Conservation (phyloP, 352 stramenopile species). For the Phytophthora uliginosa region DNA sequence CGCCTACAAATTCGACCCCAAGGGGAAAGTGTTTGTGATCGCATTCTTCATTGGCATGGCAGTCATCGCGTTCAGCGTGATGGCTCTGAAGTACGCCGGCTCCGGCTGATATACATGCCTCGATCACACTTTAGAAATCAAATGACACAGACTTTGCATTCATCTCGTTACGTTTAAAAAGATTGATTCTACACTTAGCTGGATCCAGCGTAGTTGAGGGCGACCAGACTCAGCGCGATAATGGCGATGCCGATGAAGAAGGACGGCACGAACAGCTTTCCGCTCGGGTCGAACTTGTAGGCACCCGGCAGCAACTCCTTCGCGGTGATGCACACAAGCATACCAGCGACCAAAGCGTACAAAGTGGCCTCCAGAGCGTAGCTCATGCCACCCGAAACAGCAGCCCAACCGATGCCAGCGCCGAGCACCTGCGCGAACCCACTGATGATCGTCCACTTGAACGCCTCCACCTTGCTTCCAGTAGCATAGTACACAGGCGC, state of each 20-base stretch:
- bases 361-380: constrained; percentile 87
- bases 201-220: constrained; percentile 84
- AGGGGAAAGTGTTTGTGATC: constrained; percentile 90
- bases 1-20: constrained; percentile 91
- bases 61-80: constrained; percentile 93
- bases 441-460: constrained; percentile 92
- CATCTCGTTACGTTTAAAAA: not conserved
- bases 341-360: constrained; percentile 94
- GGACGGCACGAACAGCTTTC: constrained; percentile 88
- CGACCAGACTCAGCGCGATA: constrained; percentile 92
- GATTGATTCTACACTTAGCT: constrained; percentile 35
- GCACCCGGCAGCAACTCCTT: constrained; percentile 94
- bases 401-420: constrained; percentile 79
- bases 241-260: constrained; percentile 91
- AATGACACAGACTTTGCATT: not conserved
- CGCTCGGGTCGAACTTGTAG: constrained; percentile 90
- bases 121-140: not conserved
- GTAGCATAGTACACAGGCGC: constrained; percentile 98
- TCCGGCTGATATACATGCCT: constrained; percentile 39
- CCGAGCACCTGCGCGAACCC: constrained; percentile 94
- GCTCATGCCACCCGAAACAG: constrained; percentile 61
- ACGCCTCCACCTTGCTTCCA: constrained; percentile 92
- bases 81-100: constrained; percentile 84
- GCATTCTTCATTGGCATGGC: constrained; percentile 89
- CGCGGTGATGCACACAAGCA: constrained; percentile 94